Evolutionary conservation across 2,329 filamentous ascomycete genomes (phyloP), one percentile per base, ranked within the genome.

Genomic region (Diaporthe capsici): DNA sequence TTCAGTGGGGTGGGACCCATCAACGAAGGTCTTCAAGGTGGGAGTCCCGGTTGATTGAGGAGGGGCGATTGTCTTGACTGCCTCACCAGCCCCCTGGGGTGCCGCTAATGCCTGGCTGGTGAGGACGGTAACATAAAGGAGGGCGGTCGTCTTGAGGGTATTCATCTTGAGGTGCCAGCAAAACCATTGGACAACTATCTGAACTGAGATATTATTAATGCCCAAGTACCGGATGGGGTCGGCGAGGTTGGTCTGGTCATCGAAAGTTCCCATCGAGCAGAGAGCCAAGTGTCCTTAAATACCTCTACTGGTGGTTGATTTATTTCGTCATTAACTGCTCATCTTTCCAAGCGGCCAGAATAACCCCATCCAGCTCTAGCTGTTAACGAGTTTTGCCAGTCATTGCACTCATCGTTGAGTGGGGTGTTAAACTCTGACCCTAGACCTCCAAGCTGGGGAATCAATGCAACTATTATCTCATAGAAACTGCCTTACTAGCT

Each of bases 381-480:
- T 44, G 42, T 44, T 7, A 3, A 17, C 42, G 6, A 49, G 2
- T 8, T 20, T 22, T 49, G 44, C 44, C 20, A 49, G 44, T 7
- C 2, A 20, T 20, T 22, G 44, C 20, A 49, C 44, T 22, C 44
- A 9, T 22, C 22, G 17, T 5, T 22, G 44, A 17, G 15, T 44
- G 17, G 3, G 7, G 20, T 20, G 17, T 49, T 20, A 0, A 6
- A 4, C 6, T 20, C 44, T 0, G 8, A 10, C 17, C 8, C 44
- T 55, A 55, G 0, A 55, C 3, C 6, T 8, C 9, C 4, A 9
- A 3, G n/a, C 25, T 3, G 13, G 4, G 4, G 15, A 28, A 15
- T 55, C 51, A 15, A 15, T 25, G 12, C 42, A 17, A 20, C 60
- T 47, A 65, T 65, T 65, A 65, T 65, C 39, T 65, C 25, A 65